Percentiles rank a stretch among this genome's conserved stretches.
Conservation (phyloP, 176 grass and related monocot species). For the Lolium multiflorum region DNA sequence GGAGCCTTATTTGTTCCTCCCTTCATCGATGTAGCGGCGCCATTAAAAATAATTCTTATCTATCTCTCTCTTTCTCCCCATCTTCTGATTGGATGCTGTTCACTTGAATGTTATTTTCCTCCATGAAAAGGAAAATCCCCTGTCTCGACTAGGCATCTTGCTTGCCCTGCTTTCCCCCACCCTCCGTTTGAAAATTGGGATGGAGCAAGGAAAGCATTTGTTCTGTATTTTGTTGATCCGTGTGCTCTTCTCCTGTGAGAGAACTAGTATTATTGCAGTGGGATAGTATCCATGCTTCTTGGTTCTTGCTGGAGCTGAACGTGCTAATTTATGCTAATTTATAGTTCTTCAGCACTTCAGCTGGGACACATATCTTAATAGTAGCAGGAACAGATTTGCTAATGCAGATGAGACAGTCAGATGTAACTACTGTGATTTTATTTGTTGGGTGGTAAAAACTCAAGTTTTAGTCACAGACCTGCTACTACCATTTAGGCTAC, state of each 20-base stretch:
- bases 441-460: slow-evolving; percentile 23
- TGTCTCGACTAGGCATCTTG: slow-evolving; percentile 10
- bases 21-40: neutral
- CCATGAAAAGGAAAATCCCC: neutral
- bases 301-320: neutral
- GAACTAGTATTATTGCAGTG: slow-evolving; percentile 12
- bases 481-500: neutral
- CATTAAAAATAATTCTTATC: neutral
- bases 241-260: slow-evolving; percentile 15
- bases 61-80: neutral
- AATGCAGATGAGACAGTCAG: neutral
- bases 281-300: slow-evolving; percentile 33
- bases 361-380: neutral
- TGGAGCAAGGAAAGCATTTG: neutral
- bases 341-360: neutral
- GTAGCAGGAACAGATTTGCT: neutral
- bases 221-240: neutral
- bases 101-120: neutral
- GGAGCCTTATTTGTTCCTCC: slow-evolving; percentile 47
- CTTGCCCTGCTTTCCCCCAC: too few relatives aligned
- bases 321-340: neutral
- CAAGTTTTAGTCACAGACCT: neutral
- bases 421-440: neutral
- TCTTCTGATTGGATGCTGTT: slow-evolving; percentile 19
- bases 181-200: slow-evolving; percentile 10